Evolutionary conservation across 352 stramenopile genomes (phyloP), one percentile per base, ranked within the genome.

Genomic region (Pythium phragmitis): DNA sequence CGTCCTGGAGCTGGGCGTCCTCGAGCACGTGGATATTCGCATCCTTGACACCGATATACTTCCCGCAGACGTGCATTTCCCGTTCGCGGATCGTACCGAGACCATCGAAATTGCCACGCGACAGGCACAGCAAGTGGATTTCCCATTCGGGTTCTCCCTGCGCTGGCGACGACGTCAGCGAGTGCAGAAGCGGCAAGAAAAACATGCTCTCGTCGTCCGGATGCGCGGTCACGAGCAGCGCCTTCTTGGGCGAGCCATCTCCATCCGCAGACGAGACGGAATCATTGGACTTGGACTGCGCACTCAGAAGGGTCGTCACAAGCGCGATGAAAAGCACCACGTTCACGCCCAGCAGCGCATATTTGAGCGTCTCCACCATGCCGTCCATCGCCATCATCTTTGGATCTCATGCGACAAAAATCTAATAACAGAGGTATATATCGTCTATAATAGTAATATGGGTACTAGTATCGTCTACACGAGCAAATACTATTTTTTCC

Each of bases 181-280:
- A 93, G 39, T 81, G 73, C 61, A 87, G 86, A 26, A 97, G 82
- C 4, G 96, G 96, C 60, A 98, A 47, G 78, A 99, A 99, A 70
- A 99, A 99, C 95, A 99, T 98, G 73, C 89, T 97, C 75, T 99
- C 96, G 70, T 99, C 96, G 66, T 99, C 96, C 43, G 96, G 96
- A 76, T 99, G 96, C n/a, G 95, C 93, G 8, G 90, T 97, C 45
- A 99, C 87, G 9, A 98, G 63, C 54, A 94, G 64, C 57, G 84
- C 82, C 2, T 65, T 70, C 48, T 88, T 89, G 50, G 7, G 65
- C 53, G n/a, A 55, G 61, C 16, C 16, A 12, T 17, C 30, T 42
- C 46, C 11, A 9, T 55, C 66, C 28, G 42, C 23, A n/a, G 21
- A 34, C 26, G 43, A 0, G 26, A 51, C 41, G 33, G 65, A 42